Base-by-base conservation (phyloP, 2,329 filamentous ascomycete genomes). In the Stagonosporopsis tanaceti region DNA sequence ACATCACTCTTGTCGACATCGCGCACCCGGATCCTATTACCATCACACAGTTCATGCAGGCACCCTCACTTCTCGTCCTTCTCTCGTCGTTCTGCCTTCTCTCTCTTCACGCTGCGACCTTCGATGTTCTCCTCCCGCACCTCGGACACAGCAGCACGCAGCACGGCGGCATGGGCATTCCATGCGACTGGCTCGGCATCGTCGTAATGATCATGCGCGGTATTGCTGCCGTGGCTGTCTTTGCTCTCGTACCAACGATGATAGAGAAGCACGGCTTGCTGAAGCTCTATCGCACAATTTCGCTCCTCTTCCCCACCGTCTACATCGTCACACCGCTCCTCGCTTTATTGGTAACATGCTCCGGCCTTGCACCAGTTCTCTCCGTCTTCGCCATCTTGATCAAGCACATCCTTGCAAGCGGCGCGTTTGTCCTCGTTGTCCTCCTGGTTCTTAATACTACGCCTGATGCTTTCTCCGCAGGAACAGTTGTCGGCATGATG, bases 91-190 rank as follows among this genome's bases (percentile, higher is more conserved):
- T 80, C 61, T 84, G 80, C 27, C 81, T 82, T 35, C 81, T 82
- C 32, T 85, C 83, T n/a, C 82, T 82, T 66, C 85, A 84, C 51
- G 81, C 81, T 12, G 81, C 79, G 2, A 84, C 83, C 42, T 86
- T 81, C 56, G 79, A 82, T 53, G 75, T 79, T 22, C 71, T 82
- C 4, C 77, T 82, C 3, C 80, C 79, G 5, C 79, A 81, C 59
- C 74, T 82, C 28, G 79, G 78, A 42, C 80, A 81, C 66, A 79
- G 75, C 57, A 76, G 73, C 60, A 76, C 77, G 34, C 71, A 77
- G 40, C 71, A 78, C 45, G 79, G 77, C 45, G 80, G 79, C 35
- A 78, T 82, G 69, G 79, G 79, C 32, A 73, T 82, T 35, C 73
- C 79, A 9, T 82, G 80, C 70, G 72, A 75, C 17, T 79, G 76